Conservation (phyloP, 176 grass and related monocot genomes). For the Elaeis guineensis region DNA sequence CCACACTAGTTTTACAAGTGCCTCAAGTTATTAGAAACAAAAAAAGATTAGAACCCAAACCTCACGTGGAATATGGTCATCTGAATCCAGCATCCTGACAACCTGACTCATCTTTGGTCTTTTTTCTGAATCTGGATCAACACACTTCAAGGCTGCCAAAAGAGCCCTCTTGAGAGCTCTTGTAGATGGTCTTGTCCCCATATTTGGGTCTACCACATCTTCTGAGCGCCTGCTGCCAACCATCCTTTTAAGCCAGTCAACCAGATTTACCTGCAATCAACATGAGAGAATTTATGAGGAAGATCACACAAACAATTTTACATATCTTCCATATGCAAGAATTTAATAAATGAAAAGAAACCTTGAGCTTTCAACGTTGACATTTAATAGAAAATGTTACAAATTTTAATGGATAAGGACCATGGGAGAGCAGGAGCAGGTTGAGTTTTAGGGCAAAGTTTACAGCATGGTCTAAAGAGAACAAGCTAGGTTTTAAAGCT, state of each 20-base stretch:
- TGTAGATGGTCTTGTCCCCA: conserved; percentile 4
- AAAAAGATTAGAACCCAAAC: conserved; percentile 3
- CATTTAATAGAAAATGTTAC: too few relatives aligned
- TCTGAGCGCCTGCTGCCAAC: conserved; percentile 9
- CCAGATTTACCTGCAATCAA: conserved; percentile 15
- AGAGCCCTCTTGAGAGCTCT: conserved; percentile 18
- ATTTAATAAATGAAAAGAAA: too few relatives aligned
- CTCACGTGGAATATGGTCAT: not conserved
- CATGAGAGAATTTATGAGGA: not conserved
- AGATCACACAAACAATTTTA: too few relatives aligned
- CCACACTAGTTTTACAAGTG: too few relatives aligned
- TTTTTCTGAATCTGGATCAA: conserved; percentile 17
- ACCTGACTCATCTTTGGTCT: conserved; percentile 12
- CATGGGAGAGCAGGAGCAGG: too few relatives aligned
- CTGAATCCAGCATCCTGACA: conserved; percentile 14
- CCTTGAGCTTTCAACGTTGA: too few relatives aligned
- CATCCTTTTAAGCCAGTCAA: conserved; percentile 23
- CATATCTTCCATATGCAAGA: too few relatives aligned
- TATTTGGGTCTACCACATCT: conserved; percentile 10
- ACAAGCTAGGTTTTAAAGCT: too few relatives aligned
- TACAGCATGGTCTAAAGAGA: too few relatives aligned
- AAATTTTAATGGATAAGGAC: too few relatives aligned
- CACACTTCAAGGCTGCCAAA: conserved; percentile 2
- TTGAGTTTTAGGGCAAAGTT: too few relatives aligned
- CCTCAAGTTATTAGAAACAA: too few relatives aligned